Percentiles rank a stretch among this genome's conserved stretches.
phyloP scores from a whole-genome alignment of 305 asterid species.

The Vinca major region DNA sequence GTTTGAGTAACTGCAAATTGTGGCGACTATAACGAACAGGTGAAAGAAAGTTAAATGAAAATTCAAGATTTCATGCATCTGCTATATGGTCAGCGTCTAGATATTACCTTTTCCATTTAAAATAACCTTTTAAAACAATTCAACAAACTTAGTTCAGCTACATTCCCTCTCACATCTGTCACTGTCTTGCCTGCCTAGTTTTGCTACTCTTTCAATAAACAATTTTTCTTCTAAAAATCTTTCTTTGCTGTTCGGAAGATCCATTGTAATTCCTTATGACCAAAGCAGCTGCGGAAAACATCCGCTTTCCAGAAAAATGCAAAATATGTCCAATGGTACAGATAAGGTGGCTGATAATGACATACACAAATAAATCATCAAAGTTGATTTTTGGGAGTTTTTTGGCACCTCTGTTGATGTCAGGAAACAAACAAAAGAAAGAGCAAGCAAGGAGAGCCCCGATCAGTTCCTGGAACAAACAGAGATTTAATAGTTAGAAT shows the following conservation, averaged over 20 bases:
- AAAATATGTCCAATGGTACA: not conserved
- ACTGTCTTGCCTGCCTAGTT: not conserved
- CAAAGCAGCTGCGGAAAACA: not conserved
- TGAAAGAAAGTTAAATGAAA: not conserved
- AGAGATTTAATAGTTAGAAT: not conserved
- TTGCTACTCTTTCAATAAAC: too few species aligned
- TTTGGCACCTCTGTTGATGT: constrained; percentile 50
- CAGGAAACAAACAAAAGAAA: constrained; percentile 76
- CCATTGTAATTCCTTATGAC: not conserved
- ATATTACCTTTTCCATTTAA: not conserved
- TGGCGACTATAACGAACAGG: not conserved
- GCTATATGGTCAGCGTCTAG: not conserved
- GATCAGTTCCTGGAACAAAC: constrained; percentile 59
- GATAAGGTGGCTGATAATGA: constrained; percentile 5
- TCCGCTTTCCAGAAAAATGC: not conserved
- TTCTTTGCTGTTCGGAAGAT: not conserved
- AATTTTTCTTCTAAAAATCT: not conserved
- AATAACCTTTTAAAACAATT: not conserved
- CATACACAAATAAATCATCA: constrained; percentile 69
- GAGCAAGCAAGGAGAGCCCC: constrained; percentile 80
- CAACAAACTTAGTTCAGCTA: not conserved
- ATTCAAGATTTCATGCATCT: not conserved
- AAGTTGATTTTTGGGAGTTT: constrained; percentile 72
- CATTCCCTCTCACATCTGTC: not conserved
- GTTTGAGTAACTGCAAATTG: not conserved